Evolutionary conservation across 1,284 basidiomycete genomes (phyloP), one percentile per base, ranked within the genome.

Genomic region (Heterobasidion occidentale): DNA sequence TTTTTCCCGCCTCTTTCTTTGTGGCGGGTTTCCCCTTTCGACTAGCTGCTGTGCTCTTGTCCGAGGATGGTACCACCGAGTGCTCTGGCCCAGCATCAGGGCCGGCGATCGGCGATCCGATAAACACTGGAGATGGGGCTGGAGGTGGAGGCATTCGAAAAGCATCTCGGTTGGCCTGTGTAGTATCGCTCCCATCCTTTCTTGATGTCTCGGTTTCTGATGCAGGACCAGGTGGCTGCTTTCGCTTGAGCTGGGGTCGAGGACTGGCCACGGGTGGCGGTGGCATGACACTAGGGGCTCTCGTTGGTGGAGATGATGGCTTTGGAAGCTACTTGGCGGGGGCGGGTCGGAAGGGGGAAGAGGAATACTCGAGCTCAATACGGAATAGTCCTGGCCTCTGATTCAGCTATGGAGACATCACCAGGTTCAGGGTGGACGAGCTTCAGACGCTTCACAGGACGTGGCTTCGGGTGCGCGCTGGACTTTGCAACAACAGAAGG

Each of bases 331-430:
- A 48, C 60, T 61, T 27, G 48, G 52, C 17, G 57, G 60, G 33
- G 53, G 53, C 2, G 66, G 68, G 54, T 71, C 68, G 0, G 71
- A 71, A 5, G 71, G 70, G 1, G 71, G 70, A 0, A 73, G 51
- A 62, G 64, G 57, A 42, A 65, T 54, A 53, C 69, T 68, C 17
- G 70, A 67, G 15, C 66, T 71, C 4, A 64, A 61, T 2, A 64
- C 2, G 68, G 68, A 19, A 70, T 55, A 8, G 66, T 64, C 50
- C 58, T 56, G 9, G 63, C 55, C 9, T 66, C 68, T 1, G 69
- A 68, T 44, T 64, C 64, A 49, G 53, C 62, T 33, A 36, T 56
- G 35, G 44, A 58, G 17, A 38, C 38, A 15, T 56, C 49, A 27
- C 46, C 46, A 35, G 20, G 33, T 11, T n/a, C 17, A 17, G 56